Percentiles rank a stretch among this genome's conserved stretches.
phyloP scores from a whole-genome alignment of 2,329 filamentous ascomycete genomes.

The Monilinia aucupariae region DNA sequence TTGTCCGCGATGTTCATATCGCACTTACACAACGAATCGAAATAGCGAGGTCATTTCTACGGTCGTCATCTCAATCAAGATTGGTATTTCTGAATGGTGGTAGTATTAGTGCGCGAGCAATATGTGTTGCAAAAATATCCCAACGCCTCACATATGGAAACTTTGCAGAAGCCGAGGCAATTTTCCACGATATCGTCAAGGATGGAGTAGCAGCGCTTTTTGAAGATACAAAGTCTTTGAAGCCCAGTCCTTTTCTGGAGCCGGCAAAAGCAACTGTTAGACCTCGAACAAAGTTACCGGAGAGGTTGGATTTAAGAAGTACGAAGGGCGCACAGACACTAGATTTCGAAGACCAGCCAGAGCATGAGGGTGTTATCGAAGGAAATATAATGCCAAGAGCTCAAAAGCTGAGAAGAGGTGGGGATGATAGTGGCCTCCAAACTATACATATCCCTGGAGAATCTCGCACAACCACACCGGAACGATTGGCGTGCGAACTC shows the following conservation, averaged over 20 bases:
- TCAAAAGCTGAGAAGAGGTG: not conserved
- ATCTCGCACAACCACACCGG: not conserved
- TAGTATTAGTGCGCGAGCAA: conserved; percentile 47
- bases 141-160: conserved; percentile 48
- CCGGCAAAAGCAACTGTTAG: not conserved
- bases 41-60: conserved; percentile 48
- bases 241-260: not conserved
- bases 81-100: conserved; percentile 58
- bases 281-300: not conserved
- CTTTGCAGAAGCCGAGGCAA: conserved; percentile 43
- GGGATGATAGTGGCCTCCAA: not conserved
- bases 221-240: not conserved
- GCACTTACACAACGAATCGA: conserved; percentile 45
- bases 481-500: not conserved
- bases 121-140: conserved; percentile 52
- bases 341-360: not conserved
- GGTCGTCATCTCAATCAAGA: conserved; percentile 41
- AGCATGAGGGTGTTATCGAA: not conserved
- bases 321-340: not conserved
- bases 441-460: conserved; percentile 4
- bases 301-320: conserved; percentile 3
- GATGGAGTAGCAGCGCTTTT: conserved; percentile 43
- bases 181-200: conserved; percentile 48
- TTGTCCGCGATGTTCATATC: conserved; percentile 48
- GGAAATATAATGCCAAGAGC: not conserved